Conservation (phyloP, 176 grass and related monocot species). For the Musa schizocarpa region DNA sequence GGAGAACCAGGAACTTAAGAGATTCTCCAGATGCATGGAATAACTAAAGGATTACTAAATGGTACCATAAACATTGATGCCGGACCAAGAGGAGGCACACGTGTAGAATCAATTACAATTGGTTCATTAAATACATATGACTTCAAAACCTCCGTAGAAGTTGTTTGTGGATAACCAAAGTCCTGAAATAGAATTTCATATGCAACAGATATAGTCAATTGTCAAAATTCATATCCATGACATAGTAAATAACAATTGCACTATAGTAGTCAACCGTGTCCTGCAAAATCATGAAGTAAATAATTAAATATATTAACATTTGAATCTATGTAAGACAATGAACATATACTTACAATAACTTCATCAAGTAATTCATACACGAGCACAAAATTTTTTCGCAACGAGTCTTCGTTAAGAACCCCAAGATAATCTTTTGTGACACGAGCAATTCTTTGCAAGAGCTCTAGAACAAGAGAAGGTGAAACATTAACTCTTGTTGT, state of each 20-base stretch:
- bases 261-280: no score
- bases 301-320: no score
- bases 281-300: no score
- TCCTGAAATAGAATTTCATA: conserved; percentile 47
- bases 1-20: conserved; percentile 3
- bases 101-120: conserved; percentile 82
- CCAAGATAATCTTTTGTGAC: conserved; percentile 96
- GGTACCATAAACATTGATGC: conserved; percentile 98
- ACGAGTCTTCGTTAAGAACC: conserved; percentile 84
- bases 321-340: no score
- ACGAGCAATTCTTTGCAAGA: conserved; percentile 97
- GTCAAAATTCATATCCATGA: no score
- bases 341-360: conserved; percentile 69
- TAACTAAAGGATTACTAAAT: neutral
- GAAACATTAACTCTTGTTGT: conserved; percentile 94
- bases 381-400: conserved; percentile 90
- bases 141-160: conserved; percentile 91
- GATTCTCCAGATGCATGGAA: neutral
- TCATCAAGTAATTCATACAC: conserved; percentile 98
- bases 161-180: conserved; percentile 97
- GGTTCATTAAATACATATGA: conserved; percentile 98
- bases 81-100: conserved; percentile 83
- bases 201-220: conserved; percentile 12
- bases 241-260: no score
- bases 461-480: conserved; percentile 94